Evolutionary conservation across 1,284 basidiomycete species (phyloP).

Genomic region (Ganoderma boninense): DNA sequence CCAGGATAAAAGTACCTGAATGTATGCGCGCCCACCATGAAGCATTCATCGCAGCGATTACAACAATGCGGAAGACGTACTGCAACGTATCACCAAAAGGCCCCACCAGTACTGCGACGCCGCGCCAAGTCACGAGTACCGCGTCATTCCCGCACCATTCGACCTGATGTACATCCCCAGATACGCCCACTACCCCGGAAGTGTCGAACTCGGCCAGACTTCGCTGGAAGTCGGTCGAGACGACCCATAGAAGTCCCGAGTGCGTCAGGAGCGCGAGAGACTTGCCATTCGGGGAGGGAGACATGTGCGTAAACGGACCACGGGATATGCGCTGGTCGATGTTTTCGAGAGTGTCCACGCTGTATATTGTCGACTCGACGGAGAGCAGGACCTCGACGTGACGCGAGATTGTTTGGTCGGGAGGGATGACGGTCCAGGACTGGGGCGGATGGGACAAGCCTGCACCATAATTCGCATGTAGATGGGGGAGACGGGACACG

Average conservation of each 20-base stretch:
- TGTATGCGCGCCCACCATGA: not conserved
- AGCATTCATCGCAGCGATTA: too few relatives aligned
- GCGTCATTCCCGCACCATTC: slow-evolving; percentile 99
- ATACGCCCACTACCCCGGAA: slow-evolving; percentile 53
- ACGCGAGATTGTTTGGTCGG: slow-evolving; percentile 85
- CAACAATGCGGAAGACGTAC: slow-evolving; percentile 53
- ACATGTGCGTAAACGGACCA: slow-evolving; percentile 89
- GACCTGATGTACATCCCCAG: slow-evolving; percentile 71
- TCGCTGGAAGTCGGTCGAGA: slow-evolving; percentile 91
- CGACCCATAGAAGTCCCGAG: slow-evolving; percentile 85
- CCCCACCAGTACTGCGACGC: slow-evolving; percentile 86
- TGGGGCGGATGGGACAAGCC: slow-evolving; percentile 80
- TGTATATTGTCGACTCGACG: slow-evolving; percentile 79
- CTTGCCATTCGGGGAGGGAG: slow-evolving; percentile 93
- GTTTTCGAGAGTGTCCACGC: slow-evolving; percentile 86
- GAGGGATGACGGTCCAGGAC: slow-evolving; percentile 88
- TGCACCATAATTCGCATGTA: slow-evolving; percentile 39
- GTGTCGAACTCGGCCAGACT: slow-evolving; percentile 90
- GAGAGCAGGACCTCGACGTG: slow-evolving; percentile 90
- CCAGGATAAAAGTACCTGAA: slow-evolving; percentile 84
- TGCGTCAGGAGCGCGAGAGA: slow-evolving; percentile 87
- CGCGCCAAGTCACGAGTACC: slow-evolving; percentile 87
- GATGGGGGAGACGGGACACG: not conserved
- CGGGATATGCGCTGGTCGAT: slow-evolving; percentile 89
- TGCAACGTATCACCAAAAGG: slow-evolving; percentile 90